Evolutionary conservation across 1,139 yeast species (phyloP), one percentile per base, ranked within the genome.

Genomic region (Blastobotrys indianensis): DNA sequence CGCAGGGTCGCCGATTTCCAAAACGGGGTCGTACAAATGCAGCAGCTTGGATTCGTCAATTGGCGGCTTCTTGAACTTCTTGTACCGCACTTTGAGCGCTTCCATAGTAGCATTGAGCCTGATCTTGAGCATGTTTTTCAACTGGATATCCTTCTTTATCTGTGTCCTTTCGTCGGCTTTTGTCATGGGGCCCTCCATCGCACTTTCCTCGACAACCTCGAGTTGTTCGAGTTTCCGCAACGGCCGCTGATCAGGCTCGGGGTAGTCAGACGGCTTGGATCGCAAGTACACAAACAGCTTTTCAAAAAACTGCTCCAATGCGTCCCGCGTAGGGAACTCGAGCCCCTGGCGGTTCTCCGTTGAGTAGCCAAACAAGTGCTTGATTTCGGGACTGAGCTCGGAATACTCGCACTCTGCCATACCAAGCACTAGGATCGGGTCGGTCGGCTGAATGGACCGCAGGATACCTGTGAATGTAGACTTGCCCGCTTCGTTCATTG

Each of bases 51-150:
- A 68, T 52, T 88, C 96, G 50, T 90, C 97, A 51, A 92, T 78
- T 0, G 85, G 75, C 0, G 99, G 97, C 59, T 90, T 92, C 58
- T 80, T 83, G 69, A 92, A 94, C 49, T 95, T 73, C 59, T 87
- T 87, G 63, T 92, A 92, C 42, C 97, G 74, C 48, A 72, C 80
- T 57, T 90, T 88, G 67, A 92, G 83, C 34, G 86, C 69, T 53
- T 92, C 97, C 94, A 92, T 85, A 39, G 94, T 68, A 1, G 87
- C 88, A 9, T 95, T 84, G 29, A 92, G 72, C 62, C 85, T 87
- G 49, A 92, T 80, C 63, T 92, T 94, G 51, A 92, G 70, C 9
- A 85, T 73, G 61, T 92, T 90, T 62, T 87, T 88, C 52, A 88
- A 68, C 59, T 84, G 82, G 70, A 87, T 82, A 62, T 92, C 97